Base-by-base conservation (phyloP, 495 filamentous ascomycete genomes). In the Lasiosphaeriaceae sp. region DNA sequence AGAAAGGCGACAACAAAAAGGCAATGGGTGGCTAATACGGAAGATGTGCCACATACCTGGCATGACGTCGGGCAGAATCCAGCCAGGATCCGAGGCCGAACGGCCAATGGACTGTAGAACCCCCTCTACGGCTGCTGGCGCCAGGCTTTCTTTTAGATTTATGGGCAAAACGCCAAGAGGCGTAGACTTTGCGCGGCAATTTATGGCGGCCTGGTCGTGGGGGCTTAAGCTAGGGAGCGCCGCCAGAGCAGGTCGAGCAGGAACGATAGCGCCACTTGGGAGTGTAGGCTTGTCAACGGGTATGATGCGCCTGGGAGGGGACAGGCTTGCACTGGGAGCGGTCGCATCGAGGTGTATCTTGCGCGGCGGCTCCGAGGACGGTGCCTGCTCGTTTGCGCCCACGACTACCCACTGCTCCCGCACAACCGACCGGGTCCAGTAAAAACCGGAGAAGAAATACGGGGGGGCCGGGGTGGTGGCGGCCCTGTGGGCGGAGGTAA, bases 401-500 rank as follows among this genome's bases (percentile, higher is more conserved):
- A 78, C 65, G 17, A 78, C 64, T 14, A 74, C 59, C 65, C 71
- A 71, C 46, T 69, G 52, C 17, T 71, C 57, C 2, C 64, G 58
- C 8, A 77, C 59, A 0, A 67, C 65, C 24, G 66, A 68, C 0
- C 66, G 64, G 9, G 74, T 77, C 75, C 75, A 79, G 21, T 63
- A 63, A 20, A 70, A 47, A 35, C 60, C 64, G 3, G 55, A 54
- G 57, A 58, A 47, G 52, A 73, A 63, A 3, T 67, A 67, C 37
- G 63, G 35, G 20, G 66, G 45, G 51, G 39, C 48, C 11, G 29
- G 35, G 16, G 51, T 22, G 16, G 51, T 22, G 9, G 19, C 23
- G 12, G 56, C 29, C 17, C 45, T 50, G 21, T 39, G 26, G 23
- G 39, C 7, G 19, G 39, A 11, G 7, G 37, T 55, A 29, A 69